Evolutionary conservation across 352 stramenopile species (phyloP).

Genomic region (Phytophthora hybrid): DNA sequence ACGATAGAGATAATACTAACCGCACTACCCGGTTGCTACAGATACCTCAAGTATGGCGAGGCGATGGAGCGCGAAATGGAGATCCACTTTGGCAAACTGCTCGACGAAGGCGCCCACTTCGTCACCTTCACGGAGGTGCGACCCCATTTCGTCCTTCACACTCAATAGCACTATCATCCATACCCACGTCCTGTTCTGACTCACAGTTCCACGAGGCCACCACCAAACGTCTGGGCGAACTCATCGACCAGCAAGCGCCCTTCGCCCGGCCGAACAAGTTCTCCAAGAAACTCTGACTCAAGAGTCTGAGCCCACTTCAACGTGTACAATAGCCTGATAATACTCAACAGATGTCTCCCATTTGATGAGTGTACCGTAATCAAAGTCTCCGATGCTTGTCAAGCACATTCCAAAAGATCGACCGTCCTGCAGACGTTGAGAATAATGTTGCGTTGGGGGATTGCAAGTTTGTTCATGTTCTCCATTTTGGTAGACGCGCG

Average conservation of each 20-base stretch:
- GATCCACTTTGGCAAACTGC: slow-evolving; percentile 68
- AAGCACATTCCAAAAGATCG: slow-evolving; percentile 18
- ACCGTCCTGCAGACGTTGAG: neutral
- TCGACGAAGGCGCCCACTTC: slow-evolving; percentile 69
- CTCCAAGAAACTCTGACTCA: slow-evolving; percentile 49
- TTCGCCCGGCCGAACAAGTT: slow-evolving; percentile 59
- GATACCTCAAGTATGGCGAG: slow-evolving; percentile 81
- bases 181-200: neutral
- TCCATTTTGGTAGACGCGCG: slow-evolving; percentile 2
- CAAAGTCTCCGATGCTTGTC: slow-evolving; percentile 16
- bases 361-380: slow-evolving; percentile 21
- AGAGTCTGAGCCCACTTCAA: slow-evolving; percentile 10
- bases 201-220: slow-evolving; percentile 71
- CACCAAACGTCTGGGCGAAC: slow-evolving; percentile 58
- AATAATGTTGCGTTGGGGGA: slow-evolving; percentile 8
- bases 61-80: slow-evolving; percentile 87
- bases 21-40: slow-evolving; percentile 5
- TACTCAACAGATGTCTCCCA: neutral
- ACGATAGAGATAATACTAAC: neutral
- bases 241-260: slow-evolving; percentile 69
- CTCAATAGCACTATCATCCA: neutral
- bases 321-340: slow-evolving; percentile 17
- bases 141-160: neutral
- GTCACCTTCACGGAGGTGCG: slow-evolving; percentile 71
- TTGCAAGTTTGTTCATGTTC: slow-evolving; percentile 9